Evolutionary conservation across 2,329 filamentous ascomycete genomes (phyloP), one percentile per base, ranked within the genome.

Genomic region (Claviceps humidiphila): DNA sequence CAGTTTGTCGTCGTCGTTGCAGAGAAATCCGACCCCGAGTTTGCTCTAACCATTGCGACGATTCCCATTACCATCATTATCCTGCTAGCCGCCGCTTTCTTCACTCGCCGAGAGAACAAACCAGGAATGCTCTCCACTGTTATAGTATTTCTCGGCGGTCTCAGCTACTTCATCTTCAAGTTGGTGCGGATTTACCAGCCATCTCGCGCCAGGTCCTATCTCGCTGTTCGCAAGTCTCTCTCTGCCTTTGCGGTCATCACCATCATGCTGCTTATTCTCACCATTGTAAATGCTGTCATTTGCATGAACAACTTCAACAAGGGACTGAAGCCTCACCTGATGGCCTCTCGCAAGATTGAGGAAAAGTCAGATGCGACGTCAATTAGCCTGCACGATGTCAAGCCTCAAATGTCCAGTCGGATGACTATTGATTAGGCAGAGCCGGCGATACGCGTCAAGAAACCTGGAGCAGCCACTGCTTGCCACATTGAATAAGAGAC

Each of bases 161-260:
- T 97, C 58, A 88, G 84, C 53, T 98, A 97, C 73, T 98, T 98
- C 74, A 79, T 95, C 65, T 98, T 96, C 80, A 98, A 98, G 76
- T 81, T 98, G 51, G 85, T 93, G 54, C 87, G 93, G 65, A 98
- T 98, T 81, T 98, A 95, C 69, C 81, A 85, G 59, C 72, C 79
- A 11, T 66, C 66, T 44, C 78, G 81, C 59, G 66, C 65, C 50
- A 51, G 65, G 1, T 75, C 81, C 58, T 98, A 97, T 71, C 66
- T 75, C 50, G 84, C 91, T 4, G 91, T 93, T 40, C 81, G 85
- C 56, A 86, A 85, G 63, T 91, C 87, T 16, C 75, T 98, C 63
- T 96, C 91, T 5, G 88, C 89, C 54, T 98, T 98, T 63, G 91
- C 93, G 50, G 82, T 95, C 57, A 84, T 98, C 61, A 96, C 93